Conservation (phyloP, 257 asterid species). For the Solanum chiquidenum region DNA sequence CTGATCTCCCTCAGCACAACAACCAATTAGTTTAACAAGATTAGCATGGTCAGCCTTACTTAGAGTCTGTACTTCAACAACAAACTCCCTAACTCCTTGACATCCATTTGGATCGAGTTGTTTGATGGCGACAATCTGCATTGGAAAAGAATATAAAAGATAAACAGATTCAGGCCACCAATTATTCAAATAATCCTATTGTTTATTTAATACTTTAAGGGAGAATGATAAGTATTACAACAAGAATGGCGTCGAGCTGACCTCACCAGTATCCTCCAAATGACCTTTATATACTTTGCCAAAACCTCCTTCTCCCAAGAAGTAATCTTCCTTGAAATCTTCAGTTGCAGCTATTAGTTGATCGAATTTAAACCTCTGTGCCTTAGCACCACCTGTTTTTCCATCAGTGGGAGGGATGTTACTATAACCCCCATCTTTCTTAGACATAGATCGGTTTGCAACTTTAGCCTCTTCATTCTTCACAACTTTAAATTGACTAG, state of each 20-base stretch:
- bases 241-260: conserved; percentile 10
- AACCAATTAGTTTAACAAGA: conserved; percentile 67
- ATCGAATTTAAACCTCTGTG: conserved; percentile 12
- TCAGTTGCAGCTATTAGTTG: conserved; percentile 45
- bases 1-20: conserved; percentile 65
- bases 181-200: not conserved
- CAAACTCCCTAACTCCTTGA: conserved; percentile 68
- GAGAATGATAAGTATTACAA: not conserved
- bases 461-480: conserved; percentile 24
- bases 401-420: conserved; percentile 5
- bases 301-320: conserved; percentile 74
- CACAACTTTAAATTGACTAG: conserved; percentile 15
- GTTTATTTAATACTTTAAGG: not conserved
- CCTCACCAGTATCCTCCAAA: conserved; percentile 44
- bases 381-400: conserved; percentile 9
- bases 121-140: conserved; percentile 73
- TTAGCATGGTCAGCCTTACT: conserved; percentile 56
- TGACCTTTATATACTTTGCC: conserved; percentile 62
- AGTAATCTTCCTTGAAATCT: conserved; percentile 37
- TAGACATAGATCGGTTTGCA: conserved; percentile 18
- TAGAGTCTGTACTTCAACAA: conserved; percentile 62
- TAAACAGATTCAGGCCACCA: not conserved
- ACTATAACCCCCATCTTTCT: not conserved
- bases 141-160: not conserved
- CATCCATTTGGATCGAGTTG: conserved; percentile 59